Evolutionary conservation across 495 filamentous ascomycete genomes (phyloP).

Genomic region (Chaetomidium leptoderma): DNA sequence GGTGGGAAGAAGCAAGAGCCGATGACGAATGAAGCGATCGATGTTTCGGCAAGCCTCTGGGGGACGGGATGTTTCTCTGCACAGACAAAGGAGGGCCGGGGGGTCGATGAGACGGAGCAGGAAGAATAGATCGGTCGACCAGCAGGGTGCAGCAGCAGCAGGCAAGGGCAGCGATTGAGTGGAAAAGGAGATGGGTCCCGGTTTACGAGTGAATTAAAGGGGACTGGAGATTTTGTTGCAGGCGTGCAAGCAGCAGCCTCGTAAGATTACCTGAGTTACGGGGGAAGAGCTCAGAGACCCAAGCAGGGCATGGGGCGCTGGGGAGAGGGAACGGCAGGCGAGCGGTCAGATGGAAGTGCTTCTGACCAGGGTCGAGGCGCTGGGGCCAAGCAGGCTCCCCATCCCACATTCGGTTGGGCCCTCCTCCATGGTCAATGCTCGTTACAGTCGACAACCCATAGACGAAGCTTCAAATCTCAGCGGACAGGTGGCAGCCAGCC

Average conservation of each 20-base stretch:
- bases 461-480: not conserved
- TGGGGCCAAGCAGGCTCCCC: constrained; percentile 10
- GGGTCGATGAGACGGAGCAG: constrained; percentile 6
- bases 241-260: constrained; percentile 24
- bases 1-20: constrained; percentile 17
- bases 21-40: constrained; percentile 26
- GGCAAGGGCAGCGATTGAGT: constrained; percentile 13
- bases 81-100: constrained; percentile 15
- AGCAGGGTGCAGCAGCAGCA: constrained; percentile 7
- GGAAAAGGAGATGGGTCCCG: constrained; percentile 11
- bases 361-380: not conserved
- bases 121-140: constrained; percentile 3
- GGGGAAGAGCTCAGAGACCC: constrained; percentile 28
- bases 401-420: constrained; percentile 5
- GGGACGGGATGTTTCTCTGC: constrained; percentile 11
- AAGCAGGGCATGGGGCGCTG: not conserved
- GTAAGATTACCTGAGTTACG: constrained; percentile 36
- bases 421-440: not conserved
- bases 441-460: not conserved
- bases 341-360: constrained; percentile 18
- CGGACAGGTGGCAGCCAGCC: not conserved
- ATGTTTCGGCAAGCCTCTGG: constrained; percentile 16
- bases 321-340: not conserved
- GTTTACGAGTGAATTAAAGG: constrained; percentile 23
- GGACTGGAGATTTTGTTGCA: constrained; percentile 27